Evolutionary conservation across 257 asterid genomes (phyloP), one percentile per base, ranked within the genome.

Genomic region (Petunia secreta): DNA sequence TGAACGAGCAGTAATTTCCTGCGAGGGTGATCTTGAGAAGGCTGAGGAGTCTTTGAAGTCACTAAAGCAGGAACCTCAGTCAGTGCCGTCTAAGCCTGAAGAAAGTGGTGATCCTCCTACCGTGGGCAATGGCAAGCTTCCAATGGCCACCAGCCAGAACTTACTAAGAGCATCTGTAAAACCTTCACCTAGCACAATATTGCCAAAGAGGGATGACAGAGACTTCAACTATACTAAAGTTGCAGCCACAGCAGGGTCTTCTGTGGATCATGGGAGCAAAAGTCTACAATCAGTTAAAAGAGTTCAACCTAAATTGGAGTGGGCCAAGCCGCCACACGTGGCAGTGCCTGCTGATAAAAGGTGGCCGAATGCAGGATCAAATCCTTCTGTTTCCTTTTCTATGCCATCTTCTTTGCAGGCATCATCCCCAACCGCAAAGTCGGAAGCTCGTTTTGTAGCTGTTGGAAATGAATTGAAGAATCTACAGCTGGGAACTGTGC

Each of bases 11-110:
- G 79, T 95, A 78, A 97, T 95, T 62, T 77, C 97, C 66, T 90
- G 90, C 25, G 98, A 95, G 85, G 99, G 98, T 53, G 96, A 95
- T 83, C 93, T 95, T 46, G 94, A 91, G 36, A 90, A 87, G 87
- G 97, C 99, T 44, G 98, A 92, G 83, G 98, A 95, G 43, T 83
- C 84, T 63, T 77, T 95, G 87, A 88, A 89, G 84, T 78, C 85
- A 16, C 97, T 89, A 85, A 95, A 93, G 86, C 94, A 86, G 87
- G 97, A 92, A 71, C 85, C 89, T 15, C 89, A 87, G 58, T 71
- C 89, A 80, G 82, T 48, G 65, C 80, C 91, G 67, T 75, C 90
- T 39, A 91, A 87, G 87, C 91, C 92, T 4, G 97, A 90, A 77
- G 95, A 89, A 85, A 91, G 82, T 8, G 91, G 91, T 39, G 94